phyloP scores from a whole-genome alignment of 1,284 basidiomycete genomes.

The Cystobasidiaceae sp. region DNA sequence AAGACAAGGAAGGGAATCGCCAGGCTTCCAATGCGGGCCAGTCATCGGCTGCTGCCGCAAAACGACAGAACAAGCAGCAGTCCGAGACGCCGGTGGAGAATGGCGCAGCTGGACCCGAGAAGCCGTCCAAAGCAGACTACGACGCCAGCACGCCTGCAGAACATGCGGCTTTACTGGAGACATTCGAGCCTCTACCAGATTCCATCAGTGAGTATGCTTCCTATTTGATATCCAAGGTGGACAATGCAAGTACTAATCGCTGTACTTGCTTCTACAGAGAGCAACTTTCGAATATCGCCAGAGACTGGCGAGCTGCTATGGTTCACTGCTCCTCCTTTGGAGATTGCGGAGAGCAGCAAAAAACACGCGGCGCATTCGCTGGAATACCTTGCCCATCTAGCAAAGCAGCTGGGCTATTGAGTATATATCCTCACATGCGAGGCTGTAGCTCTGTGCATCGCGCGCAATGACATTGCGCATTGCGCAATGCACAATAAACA shows the following conservation, averaged over 20 bases:
- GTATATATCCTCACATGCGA: background rate
- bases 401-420: slow-evolving; percentile 19
- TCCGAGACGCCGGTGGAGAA: slow-evolving; percentile 1
- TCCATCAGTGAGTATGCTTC: slow-evolving; percentile 30
- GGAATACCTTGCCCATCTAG: slow-evolving; percentile 18
- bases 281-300: slow-evolving; percentile 37
- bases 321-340: slow-evolving; percentile 36
- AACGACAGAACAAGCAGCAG: background rate
- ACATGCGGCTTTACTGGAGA: slow-evolving; percentile 28
- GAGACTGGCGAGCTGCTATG: slow-evolving; percentile 38
- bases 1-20: background rate
- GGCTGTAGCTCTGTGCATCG: no score
- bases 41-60: no score
- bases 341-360: background rate
- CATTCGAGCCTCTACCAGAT: slow-evolving; percentile 33
- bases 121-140: background rate
- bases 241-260: background rate
- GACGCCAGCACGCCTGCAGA: slow-evolving; percentile 21
- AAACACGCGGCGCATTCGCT: background rate
- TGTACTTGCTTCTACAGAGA: slow-evolving; percentile 18
- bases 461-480: no score
- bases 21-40: no score
- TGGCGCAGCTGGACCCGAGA: background rate
- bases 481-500: no score
- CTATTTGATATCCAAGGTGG: background rate